Evolutionary conservation across 2,329 filamentous ascomycete genomes (phyloP).

Genomic region (Fusarium anguioides): DNA sequence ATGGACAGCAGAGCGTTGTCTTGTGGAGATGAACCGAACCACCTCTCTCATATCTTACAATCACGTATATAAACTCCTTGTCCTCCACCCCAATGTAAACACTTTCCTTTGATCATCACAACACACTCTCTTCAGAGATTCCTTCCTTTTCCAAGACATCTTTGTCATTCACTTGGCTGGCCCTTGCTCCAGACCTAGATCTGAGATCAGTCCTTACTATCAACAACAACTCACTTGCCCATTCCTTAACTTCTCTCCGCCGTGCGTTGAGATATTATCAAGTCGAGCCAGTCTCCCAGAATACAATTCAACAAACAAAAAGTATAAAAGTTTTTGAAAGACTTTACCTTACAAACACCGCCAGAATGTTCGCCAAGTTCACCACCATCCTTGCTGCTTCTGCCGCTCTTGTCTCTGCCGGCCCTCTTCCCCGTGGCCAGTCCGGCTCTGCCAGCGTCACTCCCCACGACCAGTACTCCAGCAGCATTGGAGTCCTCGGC

Average conservation of each 20-base stretch:
- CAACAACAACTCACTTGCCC: slow-evolving; percentile 31
- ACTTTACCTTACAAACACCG: slow-evolving; percentile 20
- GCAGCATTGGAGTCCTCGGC: slow-evolving; percentile 67
- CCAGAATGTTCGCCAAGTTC: slow-evolving; percentile 48
- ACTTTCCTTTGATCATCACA: slow-evolving; percentile 13
- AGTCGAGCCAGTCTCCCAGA: slow-evolving; percentile 44
- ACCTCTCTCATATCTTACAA: slow-evolving; percentile 13
- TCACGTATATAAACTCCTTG: slow-evolving; percentile 40
- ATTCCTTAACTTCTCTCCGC: slow-evolving; percentile 44
- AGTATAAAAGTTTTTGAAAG: slow-evolving; percentile 25
- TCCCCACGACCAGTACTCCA: slow-evolving; percentile 67
- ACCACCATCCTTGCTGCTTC: slow-evolving; percentile 47
- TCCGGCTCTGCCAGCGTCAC: slow-evolving; percentile 55
- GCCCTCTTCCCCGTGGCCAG: slow-evolving; percentile 41
- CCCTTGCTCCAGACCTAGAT: slow-evolving; percentile 43
- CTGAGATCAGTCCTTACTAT: slow-evolving; percentile 46
- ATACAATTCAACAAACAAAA: neutral
- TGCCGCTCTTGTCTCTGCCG: slow-evolving; percentile 46
- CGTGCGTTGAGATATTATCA: slow-evolving; percentile 44
- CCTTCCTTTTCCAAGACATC: slow-evolving; percentile 32
- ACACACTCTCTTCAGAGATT: slow-evolving; percentile 39
- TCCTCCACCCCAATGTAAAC: slow-evolving; percentile 27
- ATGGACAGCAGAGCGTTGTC: neutral
- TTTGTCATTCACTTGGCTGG: slow-evolving; percentile 44
- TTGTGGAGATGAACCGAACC: slow-evolving; percentile 16